Evolutionary conservation across 805 yeast species (phyloP).

Genomic region (Yueomyces sinensis): DNA sequence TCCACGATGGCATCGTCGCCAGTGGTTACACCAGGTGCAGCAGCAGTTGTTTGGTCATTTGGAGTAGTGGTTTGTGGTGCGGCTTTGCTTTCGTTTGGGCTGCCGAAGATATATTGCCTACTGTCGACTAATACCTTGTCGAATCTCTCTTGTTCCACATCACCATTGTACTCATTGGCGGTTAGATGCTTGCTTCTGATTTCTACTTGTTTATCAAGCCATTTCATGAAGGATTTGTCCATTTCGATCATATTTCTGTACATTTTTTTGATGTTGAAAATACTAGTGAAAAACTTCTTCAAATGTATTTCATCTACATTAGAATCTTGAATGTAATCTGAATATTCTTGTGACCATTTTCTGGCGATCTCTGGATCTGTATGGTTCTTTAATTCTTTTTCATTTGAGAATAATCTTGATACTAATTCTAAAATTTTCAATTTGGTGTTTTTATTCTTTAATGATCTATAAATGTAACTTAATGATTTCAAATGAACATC

Average conservation of each 20-base stretch:
- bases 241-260: slow-evolving; percentile 22
- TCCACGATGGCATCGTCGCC: too few species aligned
- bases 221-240: slow-evolving; percentile 36
- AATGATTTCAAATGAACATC: slow-evolving; percentile 9
- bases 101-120: slow-evolving; percentile 66
- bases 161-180: slow-evolving; percentile 18
- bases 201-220: slow-evolving; percentile 43
- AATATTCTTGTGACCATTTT: slow-evolving; percentile 17
- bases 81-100: slow-evolving; percentile 49
- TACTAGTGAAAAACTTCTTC: slow-evolving; percentile 28
- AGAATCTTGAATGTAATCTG: slow-evolving; percentile 14
- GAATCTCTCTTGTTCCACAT: slow-evolving; percentile 21
- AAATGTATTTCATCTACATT: slow-evolving; percentile 28
- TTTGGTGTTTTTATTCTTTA: slow-evolving; percentile 14
- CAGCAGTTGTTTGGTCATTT: too few species aligned
- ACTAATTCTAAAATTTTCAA: slow-evolving; percentile 19
- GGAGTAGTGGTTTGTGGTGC: slow-evolving; percentile 30
- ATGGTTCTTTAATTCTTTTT: slow-evolving; percentile 1
- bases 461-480: slow-evolving; percentile 6
- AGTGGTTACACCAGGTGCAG: too few species aligned
- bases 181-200: slow-evolving; percentile 15
- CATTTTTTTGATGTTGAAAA: slow-evolving; percentile 25
- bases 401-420: slow-evolving; percentile 9
- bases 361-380: slow-evolving; percentile 3
- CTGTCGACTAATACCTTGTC: slow-evolving; percentile 30